Percentiles rank a stretch among this genome's conserved stretches.
phyloP scores from a whole-genome alignment of 192 early-diverging fungal species.

The Kappamyces sp. region DNA sequence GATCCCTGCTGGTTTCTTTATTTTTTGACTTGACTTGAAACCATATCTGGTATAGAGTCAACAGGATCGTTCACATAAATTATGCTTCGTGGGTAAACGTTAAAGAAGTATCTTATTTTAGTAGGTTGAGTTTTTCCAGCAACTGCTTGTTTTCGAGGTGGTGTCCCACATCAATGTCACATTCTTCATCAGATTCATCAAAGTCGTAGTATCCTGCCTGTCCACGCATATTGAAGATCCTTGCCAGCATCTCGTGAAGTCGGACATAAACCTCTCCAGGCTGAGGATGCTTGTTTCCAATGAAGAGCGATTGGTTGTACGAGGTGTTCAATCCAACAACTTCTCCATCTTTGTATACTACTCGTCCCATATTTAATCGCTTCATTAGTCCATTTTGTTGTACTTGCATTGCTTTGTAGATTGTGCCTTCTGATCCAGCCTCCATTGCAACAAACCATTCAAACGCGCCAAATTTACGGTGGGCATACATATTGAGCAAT shows the following conservation, averaged over 20 bases:
- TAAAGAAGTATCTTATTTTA: no score
- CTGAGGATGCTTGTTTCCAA: constrained; percentile 4
- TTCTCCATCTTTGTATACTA: no score
- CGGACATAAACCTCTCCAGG: constrained; percentile 9
- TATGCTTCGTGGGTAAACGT: no score
- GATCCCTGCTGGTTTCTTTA: no score
- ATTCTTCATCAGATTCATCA: constrained; percentile 3
- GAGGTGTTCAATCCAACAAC: no score
- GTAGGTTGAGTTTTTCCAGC: no score
- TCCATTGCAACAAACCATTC: constrained; percentile 6
- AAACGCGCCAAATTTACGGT: background rate
- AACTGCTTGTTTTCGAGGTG: no score
- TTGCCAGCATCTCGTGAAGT: constrained; percentile 6
- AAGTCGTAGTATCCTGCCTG: constrained; percentile 3
- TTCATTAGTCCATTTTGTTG: background rate
- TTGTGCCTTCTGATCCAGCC: background rate
- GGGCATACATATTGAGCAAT: background rate
- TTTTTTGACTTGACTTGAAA: no score
- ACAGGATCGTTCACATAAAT: no score
- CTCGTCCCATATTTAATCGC: background rate
- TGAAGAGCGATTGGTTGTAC: constrained; percentile 10
- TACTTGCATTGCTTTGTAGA: constrained; percentile 10
- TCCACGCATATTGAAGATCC: background rate
- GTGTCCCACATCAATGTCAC: no score
- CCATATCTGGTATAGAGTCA: no score